phyloP scores from a whole-genome alignment of 331 rosid genomes.

The Ulmus americana region DNA sequence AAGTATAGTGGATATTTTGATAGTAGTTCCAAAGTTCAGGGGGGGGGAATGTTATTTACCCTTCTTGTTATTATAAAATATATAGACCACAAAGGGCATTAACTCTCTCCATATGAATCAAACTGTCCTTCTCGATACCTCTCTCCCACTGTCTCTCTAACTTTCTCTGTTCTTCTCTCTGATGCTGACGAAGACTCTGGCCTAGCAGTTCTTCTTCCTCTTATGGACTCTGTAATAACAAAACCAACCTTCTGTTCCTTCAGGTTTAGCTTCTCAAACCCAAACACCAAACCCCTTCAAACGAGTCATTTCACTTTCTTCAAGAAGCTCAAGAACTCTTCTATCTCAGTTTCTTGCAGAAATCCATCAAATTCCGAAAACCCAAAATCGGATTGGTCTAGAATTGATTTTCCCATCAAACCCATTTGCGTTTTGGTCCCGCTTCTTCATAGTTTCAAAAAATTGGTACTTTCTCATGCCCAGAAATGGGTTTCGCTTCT shows the following conservation, averaged over 20 bases:
- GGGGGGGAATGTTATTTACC: too few relatives aligned
- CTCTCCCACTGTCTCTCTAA: neutral
- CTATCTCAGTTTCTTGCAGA: conserved; percentile 1
- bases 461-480: conserved; percentile 26
- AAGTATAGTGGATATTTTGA: too few relatives aligned
- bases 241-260: conserved; percentile 26
- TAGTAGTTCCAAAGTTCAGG: too few relatives aligned
- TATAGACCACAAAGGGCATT: too few relatives aligned
- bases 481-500: conserved; percentile 26
- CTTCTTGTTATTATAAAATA: too few relatives aligned
- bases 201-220: conserved; percentile 1
- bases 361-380: conserved; percentile 17
- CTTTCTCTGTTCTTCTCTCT: neutral
- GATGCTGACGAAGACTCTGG: conserved; percentile 39
- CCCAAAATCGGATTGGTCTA: conserved; percentile 8
- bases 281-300: conserved; percentile 11
- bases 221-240: conserved; percentile 42
- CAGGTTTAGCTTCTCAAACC: conserved; percentile 7
- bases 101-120: neutral
- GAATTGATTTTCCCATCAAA: conserved; percentile 7
- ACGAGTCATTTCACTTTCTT: conserved; percentile 9
- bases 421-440: conserved; percentile 29
- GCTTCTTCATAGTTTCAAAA: conserved; percentile 24
- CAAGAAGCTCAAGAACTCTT: conserved; percentile 7
- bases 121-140: neutral